A percentile compares a stretch with the other conserved stretches of the same genome.
These are phyloP conservation scores for Antitrichia curtipendula DNA, from an alignment of 225 moss, liverwort and hornwort genomes.

Conservation along the genomic window DNA sequence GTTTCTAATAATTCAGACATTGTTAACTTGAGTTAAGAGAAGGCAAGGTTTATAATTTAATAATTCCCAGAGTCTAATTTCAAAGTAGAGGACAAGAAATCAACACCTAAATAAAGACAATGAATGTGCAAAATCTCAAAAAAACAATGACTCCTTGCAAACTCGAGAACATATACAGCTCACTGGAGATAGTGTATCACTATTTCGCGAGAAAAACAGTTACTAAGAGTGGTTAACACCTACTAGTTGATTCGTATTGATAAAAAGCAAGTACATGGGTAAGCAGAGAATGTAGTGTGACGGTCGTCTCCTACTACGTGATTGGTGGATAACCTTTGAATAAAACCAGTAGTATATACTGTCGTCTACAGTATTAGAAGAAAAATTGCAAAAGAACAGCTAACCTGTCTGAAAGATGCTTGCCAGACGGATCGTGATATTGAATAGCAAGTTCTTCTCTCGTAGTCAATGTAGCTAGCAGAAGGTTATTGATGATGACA, in stretches of 20 bases:
- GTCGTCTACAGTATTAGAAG: not conserved
- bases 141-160: not conserved
- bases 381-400: not conserved
- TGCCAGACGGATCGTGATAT: conserved; percentile 7
- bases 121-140: not conserved
- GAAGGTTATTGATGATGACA: conserved; percentile 16
- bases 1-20: not conserved
- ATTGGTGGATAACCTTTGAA: not conserved
- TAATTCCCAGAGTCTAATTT: not conserved
- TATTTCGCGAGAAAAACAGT: not conserved
- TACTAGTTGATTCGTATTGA: not conserved
- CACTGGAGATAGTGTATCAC: not conserved
- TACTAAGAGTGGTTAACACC: not conserved
- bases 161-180: not conserved
- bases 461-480: conserved; percentile 13
- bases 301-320: not conserved
- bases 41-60: not conserved
- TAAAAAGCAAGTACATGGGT: not conserved
- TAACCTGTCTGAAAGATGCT: conserved; percentile 23
- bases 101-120: not conserved
- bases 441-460: conserved; percentile 10
- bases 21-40: not conserved
- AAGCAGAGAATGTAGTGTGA: not conserved
- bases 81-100: not conserved
- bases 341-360: not conserved